Evolutionary conservation across 2,329 filamentous ascomycete species (phyloP).

Genomic region (Penicillium polonicum): DNA sequence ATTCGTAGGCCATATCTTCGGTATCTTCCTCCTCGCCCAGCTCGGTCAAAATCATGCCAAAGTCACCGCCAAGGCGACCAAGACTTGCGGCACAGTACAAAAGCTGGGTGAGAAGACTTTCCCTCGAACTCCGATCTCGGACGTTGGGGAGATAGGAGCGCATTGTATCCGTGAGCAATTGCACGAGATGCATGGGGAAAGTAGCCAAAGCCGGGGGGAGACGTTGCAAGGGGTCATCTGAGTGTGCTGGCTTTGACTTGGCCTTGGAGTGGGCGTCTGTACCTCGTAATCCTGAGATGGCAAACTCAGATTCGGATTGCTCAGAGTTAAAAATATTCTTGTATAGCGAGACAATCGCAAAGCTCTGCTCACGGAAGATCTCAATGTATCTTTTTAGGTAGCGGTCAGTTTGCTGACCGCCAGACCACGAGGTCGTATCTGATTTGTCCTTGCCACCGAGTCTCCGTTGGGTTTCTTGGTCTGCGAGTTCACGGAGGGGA

Average conservation of each 20-base stretch:
- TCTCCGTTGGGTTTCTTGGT: conserved; percentile 68
- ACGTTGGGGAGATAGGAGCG: conserved; percentile 76
- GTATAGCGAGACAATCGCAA: conserved; percentile 92
- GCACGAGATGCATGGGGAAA: conserved; percentile 79
- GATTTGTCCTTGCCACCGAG: conserved; percentile 28
- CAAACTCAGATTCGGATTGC: conserved; percentile 36
- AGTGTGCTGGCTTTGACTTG: conserved; percentile 22
- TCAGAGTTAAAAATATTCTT: conserved; percentile 78
- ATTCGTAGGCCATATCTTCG: conserved; percentile 57
- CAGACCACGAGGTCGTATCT: conserved; percentile 34
- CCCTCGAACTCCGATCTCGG: conserved; percentile 72
- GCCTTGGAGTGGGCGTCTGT: conserved; percentile 24
- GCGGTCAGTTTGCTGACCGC: conserved; percentile 87
- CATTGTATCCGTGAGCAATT: conserved; percentile 75
- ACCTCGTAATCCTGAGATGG: conserved; percentile 27
- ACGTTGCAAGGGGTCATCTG: conserved; percentile 43
- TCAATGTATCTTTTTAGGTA: conserved; percentile 96
- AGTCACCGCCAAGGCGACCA: conserved; percentile 86
- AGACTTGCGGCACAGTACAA: conserved; percentile 91
- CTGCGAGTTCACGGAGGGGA: conserved; percentile 81
- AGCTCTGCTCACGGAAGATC: conserved; percentile 96
- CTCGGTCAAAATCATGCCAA: conserved; percentile 78
- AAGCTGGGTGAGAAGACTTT: conserved; percentile 88
- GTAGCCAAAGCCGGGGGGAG: conserved; percentile 76
- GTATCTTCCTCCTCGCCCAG: conserved; percentile 44